Percentiles rank a stretch among this genome's conserved stretches.
Evolutionary conservation across 495 filamentous ascomycete genomes (phyloP).

Genomic region (Lasiosphaeria hispida): DNA sequence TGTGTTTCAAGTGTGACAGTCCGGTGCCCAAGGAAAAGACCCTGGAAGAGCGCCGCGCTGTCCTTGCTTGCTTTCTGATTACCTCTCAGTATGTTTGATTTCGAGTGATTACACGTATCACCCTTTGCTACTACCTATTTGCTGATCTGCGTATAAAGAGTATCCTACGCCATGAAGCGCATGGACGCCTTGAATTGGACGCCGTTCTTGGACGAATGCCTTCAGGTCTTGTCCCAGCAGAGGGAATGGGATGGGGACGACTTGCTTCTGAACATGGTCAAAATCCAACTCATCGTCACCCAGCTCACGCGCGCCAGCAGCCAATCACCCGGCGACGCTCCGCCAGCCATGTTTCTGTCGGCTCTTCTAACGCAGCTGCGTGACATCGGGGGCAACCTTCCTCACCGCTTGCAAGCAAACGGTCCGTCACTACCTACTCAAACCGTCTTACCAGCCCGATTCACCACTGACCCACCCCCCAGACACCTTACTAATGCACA

Average conservation of each 20-base stretch:
- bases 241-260: constrained; percentile 52
- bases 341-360: constrained; percentile 41
- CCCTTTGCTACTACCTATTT: neutral
- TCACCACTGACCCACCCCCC: neutral
- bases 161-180: constrained; percentile 37
- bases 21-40: constrained; percentile 35
- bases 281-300: constrained; percentile 33
- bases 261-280: constrained; percentile 46
- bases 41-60: constrained; percentile 52
- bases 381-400: constrained; percentile 35
- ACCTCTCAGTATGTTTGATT: constrained; percentile 45
- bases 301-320: constrained; percentile 26
- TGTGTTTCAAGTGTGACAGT: constrained; percentile 12
- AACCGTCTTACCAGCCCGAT: neutral
- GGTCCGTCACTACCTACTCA: constrained; percentile 31
- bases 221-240: constrained; percentile 41
- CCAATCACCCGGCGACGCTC: constrained; percentile 34
- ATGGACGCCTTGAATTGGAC: constrained; percentile 51
- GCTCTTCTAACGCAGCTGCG: constrained; percentile 47
- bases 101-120: neutral
- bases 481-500: constrained; percentile 40
- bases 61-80: constrained; percentile 52
- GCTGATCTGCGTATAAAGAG: constrained; percentile 15
- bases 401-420: constrained; percentile 34
- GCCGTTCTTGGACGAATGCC: constrained; percentile 51